Evolutionary conservation across 2,329 filamentous ascomycete species (phyloP), one percentile per base, ranked within the genome.

Genomic region (Torrubiellomyces zombiae): DNA sequence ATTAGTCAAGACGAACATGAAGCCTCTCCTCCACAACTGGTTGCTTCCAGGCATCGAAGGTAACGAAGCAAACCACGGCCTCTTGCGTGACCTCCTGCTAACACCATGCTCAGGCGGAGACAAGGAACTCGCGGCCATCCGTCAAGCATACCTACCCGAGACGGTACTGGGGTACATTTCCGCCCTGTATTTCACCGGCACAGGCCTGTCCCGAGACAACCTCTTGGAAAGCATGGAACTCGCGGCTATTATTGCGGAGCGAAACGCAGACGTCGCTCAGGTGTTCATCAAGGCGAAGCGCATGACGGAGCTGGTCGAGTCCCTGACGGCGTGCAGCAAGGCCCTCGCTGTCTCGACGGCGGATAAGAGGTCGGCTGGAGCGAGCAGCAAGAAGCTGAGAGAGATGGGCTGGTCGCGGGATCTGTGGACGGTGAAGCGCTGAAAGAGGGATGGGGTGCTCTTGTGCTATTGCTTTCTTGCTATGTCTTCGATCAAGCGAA

Each of bases 141-240:
- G 83, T 35, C 65, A 71, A 27, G 67, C 69, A 0, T 95, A 92
- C 48, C 61, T 98, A 3, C 85, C 89, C 2, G 83, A 94, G 45
- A 67, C 80, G 11, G 60, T 93, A 20, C 63, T 98, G 24, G 80
- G 78, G 3, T 94, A 89, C 46, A 70, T 89, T 43, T 75, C 68
- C 39, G 74, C 78, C 2, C 57, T 95, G 24, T 78, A 91, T 45
- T 78, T 77, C 42, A 76, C 78, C 0, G 82, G 81, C 4, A 73
- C 71, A 23, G 63, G 69, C 24, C 56, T 91, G 21, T 75, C 72
- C 22, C 72, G 82, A 21, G 79, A 86, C 30, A 67, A 76, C 35
- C 60, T 92, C 11, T 63, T 89, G 14, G 74, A 86, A 43, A 79
- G 75, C 39, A 86, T 98, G 78, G 80, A 93, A 30, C 58, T 98